Percentiles rank a stretch among this genome's conserved stretches.
Conservation (phyloP, 371 early-diverging fungal genomes). For the Mucor mucedo region DNA sequence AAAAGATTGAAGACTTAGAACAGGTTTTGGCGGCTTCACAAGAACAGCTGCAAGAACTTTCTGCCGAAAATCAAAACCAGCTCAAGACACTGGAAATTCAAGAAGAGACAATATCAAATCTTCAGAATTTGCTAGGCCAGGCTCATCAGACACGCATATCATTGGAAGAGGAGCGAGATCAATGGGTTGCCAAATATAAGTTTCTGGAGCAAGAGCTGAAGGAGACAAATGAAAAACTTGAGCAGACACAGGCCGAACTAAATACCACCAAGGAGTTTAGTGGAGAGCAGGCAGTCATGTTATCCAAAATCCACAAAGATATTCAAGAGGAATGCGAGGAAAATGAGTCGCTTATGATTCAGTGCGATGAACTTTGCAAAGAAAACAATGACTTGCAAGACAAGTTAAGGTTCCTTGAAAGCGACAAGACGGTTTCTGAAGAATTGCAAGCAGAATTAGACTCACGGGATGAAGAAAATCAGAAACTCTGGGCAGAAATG, state of each 20-base stretch:
- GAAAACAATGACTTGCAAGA: constrained; percentile 51
- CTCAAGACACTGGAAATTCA: constrained; percentile 42
- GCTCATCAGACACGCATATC: constrained; percentile 32
- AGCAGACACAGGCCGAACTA: constrained; percentile 47
- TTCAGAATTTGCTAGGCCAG: constrained; percentile 33
- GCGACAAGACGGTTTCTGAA: constrained; percentile 21
- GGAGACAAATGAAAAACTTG: constrained; percentile 25
- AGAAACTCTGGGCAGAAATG: constrained; percentile 9
- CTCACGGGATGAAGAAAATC: constrained; percentile 12
- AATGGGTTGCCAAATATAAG: constrained; percentile 63
- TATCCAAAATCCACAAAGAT: constrained; percentile 44
- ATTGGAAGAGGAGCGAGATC: constrained; percentile 61
- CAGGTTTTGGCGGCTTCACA: constrained; percentile 52
- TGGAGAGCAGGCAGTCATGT: constrained; percentile 54
- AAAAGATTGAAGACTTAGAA: constrained; percentile 59
- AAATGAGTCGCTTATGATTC: constrained; percentile 51
- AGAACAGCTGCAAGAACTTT: constrained; percentile 58
- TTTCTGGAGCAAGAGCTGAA: constrained; percentile 70
- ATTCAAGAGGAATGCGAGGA: constrained; percentile 56
- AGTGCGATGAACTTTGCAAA: constrained; percentile 50
- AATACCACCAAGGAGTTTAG: constrained; percentile 68
- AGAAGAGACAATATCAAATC: constrained; percentile 50
- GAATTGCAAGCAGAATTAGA: constrained; percentile 22
- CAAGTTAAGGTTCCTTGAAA: constrained; percentile 49
- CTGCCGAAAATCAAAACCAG: constrained; percentile 48